A percentile compares a stretch with the other conserved stretches of the same genome.
Evolutionary conservation across 164 flowering plant species (phyloP).

Genomic region (Aristolochia californica): DNA sequence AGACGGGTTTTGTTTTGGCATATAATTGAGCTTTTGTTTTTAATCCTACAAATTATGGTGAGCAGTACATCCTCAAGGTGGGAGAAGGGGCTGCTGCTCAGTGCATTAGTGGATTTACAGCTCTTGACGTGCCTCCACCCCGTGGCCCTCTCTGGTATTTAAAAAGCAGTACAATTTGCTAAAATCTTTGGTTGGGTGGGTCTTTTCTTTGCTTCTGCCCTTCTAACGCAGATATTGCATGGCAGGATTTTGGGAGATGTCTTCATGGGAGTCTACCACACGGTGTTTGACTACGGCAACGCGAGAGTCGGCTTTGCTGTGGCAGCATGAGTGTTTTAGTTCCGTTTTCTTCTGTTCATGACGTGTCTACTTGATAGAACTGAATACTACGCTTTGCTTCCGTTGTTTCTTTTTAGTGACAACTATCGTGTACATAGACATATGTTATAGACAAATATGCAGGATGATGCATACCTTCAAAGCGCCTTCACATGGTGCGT

Average conservation of each 20-base stretch:
- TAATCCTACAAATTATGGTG: not conserved
- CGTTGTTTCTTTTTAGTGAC: not conserved
- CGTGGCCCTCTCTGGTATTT: constrained; percentile 67
- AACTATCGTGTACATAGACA: not conserved
- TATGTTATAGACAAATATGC: no score
- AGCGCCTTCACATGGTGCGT: no score
- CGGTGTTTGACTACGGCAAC: constrained; percentile 42
- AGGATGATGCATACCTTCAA: no score
- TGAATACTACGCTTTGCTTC: not conserved
- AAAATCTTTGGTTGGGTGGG: not conserved
- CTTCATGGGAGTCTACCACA: constrained; percentile 48
- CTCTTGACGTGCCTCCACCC: constrained; percentile 60
- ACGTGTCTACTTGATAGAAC: not conserved
- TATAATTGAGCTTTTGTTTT: no score
- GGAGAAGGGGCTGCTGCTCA: constrained; percentile 55
- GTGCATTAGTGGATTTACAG: constrained; percentile 70
- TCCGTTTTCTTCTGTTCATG: not conserved
- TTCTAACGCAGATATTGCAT: no score
- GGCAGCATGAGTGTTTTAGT: constrained; percentile 20
- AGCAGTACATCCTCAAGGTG: constrained; percentile 57
- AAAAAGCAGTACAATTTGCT: no score
- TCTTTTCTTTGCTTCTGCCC: no score
- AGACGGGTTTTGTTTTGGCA: no score
- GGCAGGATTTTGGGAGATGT: constrained; percentile 50
- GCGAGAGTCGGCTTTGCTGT: constrained; percentile 38